phyloP scores from a whole-genome alignment of 805 yeast genomes.

The Ogataea chonburiensis region DNA sequence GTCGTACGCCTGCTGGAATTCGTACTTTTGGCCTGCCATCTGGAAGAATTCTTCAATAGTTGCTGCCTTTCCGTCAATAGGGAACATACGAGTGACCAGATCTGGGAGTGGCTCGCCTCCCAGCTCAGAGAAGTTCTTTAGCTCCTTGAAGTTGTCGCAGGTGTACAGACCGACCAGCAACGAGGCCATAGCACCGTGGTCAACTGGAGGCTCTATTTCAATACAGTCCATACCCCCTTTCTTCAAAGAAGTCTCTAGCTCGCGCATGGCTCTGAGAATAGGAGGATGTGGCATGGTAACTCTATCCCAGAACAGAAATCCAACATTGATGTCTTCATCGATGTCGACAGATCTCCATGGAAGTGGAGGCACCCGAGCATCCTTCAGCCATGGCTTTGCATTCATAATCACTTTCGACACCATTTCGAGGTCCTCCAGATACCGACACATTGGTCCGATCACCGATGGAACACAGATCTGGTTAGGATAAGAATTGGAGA shows the following conservation, averaged over 20 bases:
- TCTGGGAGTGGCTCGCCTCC: slow-evolving; percentile 34
- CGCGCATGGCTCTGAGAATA: slow-evolving; percentile 43
- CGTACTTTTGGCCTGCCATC: slow-evolving; percentile 35
- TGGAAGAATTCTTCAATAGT: slow-evolving; percentile 40
- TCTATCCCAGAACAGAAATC: slow-evolving; percentile 45
- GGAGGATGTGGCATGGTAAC: slow-evolving; percentile 56
- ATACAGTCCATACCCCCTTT: slow-evolving; percentile 43
- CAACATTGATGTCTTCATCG: slow-evolving; percentile 41
- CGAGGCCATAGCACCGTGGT: slow-evolving; percentile 30
- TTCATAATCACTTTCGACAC: slow-evolving; percentile 40
- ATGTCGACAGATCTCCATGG: slow-evolving; percentile 41
- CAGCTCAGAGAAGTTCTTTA: slow-evolving; percentile 23
- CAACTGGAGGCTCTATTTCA: slow-evolving; percentile 37
- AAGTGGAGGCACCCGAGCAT: slow-evolving; percentile 50
- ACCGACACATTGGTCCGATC: slow-evolving; percentile 36
- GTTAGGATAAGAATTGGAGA: slow-evolving; percentile 34
- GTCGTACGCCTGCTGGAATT: slow-evolving; percentile 38
- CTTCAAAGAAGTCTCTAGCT: slow-evolving; percentile 25
- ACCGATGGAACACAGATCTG: slow-evolving; percentile 36
- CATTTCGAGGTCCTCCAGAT: slow-evolving; percentile 34
- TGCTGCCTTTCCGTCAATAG: slow-evolving; percentile 20
- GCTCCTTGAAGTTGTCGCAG: slow-evolving; percentile 29
- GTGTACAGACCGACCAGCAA: slow-evolving; percentile 27
- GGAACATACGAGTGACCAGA: slow-evolving; percentile 19
- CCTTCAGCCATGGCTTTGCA: slow-evolving; percentile 45